Base-by-base conservation (phyloP, 805 yeast species). In the Metschnikowia sp. region DNA sequence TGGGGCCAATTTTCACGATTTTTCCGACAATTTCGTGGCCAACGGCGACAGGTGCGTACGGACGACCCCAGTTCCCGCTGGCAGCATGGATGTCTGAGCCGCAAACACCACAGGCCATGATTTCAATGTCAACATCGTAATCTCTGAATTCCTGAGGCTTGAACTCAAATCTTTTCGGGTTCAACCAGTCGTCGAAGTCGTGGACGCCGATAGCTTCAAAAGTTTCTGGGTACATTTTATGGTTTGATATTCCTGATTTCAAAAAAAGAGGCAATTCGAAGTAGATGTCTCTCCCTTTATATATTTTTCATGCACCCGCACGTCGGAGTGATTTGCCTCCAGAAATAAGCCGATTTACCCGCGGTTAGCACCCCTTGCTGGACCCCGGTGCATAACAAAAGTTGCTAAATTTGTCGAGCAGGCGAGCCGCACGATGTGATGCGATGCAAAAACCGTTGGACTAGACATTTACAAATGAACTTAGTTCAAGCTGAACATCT, bases 71-170 rank as follows among this genome's bases (percentile, higher is more conserved):
- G 32, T 75, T 77, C 22, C 77, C 82, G 46, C 65, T 63, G 36
- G 72, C 69, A 31, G 77, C 66, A 59, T 81, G 86, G 47, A 75
- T 66, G 56, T 82, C 87, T 26, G 79, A 71, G 33, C 83, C 85
- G 63, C 87, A 82, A n/a, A 82, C 48, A 35, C 57, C 57, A 38
- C 57, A 54, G 2, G 51, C 52, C 29, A 49, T 48, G 40, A 54
- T 48, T 30, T 54, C 55, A 12, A 54, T 42, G 33, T 54, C 57
- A 12, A 54, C 47, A 29, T 54, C 57, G 44, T 52, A 50, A 36
- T 54, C 57, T 46, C 57, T 53, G 47, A 54, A 54, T 4, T 44
- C 49, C 32, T 54, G 56, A 8, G 57, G 57, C 33, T 37, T 45
- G 45, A 43, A 54, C 32, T 54, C 57, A 39, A 54, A 54, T 19